Evolutionary conservation across 179 eudicot species (phyloP), one percentile per base, ranked within the genome.

Genomic region (Pouteria campechiana): DNA sequence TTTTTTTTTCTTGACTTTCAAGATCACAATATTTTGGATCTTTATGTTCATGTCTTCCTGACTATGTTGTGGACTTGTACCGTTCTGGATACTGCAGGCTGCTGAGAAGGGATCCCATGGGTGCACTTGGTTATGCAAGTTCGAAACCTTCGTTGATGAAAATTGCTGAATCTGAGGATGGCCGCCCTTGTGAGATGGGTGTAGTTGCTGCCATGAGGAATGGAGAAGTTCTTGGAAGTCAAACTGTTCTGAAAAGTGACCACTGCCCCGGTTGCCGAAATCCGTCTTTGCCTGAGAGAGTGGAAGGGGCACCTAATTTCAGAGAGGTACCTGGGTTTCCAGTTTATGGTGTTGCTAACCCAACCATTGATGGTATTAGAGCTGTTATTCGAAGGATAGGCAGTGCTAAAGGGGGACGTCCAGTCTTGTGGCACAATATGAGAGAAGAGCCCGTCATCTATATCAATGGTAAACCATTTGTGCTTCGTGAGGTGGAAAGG

Each of bases 271-370:
- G 94, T 41, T 88, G 94, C 63, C 97, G 84, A 71, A 80, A 75
- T 58, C 66, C 64, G 42, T 50, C 42, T 60, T 67, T 88, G 57
- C 73, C 74, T 7, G 97, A 88, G 68, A 80, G 88, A 74, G 81
- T 88, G 48, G 97, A 88, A 46, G 97, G 97, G 64, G 97, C 97
- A 49, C 97, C 97, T 51, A 88, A 88, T 61, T 88, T 88, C 64
- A 71, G 97, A 67, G 94, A 84, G 73, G 84, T 88, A 56, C 78
- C 79, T 37, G 94, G 84, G 23, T 84, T 88, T 72, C 93, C 97
- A 39, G 97, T 88, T 44, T 88, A 75, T 67, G 97, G 97, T 32
- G 97, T 88, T 58, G 97, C 94, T 25, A 88, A 80, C 65, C 97
- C 97, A 37, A 88, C 97, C 2, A 43, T 78, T 55, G 83, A 88